These are phyloP conservation scores for Hypomyces rosellus DNA, from an alignment of 2,329 filamentous ascomycete genomes.

Conservation along the genomic window DNA sequence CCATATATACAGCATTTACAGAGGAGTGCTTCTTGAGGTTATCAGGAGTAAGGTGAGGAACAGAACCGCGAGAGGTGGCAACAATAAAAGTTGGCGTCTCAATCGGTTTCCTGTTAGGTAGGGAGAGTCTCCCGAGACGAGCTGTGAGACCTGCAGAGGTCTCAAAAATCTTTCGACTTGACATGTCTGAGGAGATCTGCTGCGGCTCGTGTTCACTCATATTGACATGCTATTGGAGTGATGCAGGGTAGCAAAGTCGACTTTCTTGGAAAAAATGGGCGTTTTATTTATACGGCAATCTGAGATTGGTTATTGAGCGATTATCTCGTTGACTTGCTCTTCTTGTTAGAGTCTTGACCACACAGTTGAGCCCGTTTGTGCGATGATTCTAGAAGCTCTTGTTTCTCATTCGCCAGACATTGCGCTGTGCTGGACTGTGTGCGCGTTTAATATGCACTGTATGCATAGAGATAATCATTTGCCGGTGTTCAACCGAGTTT, in stretches of 20 bases:
- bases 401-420: neutral
- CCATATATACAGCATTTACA: slow-evolving; percentile 68
- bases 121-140: slow-evolving; percentile 60
- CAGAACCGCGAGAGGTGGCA: slow-evolving; percentile 71
- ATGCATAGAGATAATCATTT: neutral
- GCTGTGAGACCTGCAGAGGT: slow-evolving; percentile 39
- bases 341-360: too few relatives aligned
- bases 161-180: slow-evolving; percentile 34
- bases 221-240: slow-evolving; percentile 16
- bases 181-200: slow-evolving; percentile 18
- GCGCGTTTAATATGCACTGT: neutral
- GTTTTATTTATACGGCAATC: neutral
- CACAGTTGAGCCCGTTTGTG: too few relatives aligned
- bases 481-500: neutral
- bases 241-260: neutral
- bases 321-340: slow-evolving; percentile 3
- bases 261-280: neutral
- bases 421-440: neutral
- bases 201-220: slow-evolving; percentile 21
- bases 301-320: neutral
- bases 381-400: neutral
- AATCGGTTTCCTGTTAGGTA: slow-evolving; percentile 58
- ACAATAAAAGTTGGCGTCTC: slow-evolving; percentile 79
- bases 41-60: slow-evolving; percentile 89
- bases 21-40: slow-evolving; percentile 59